Evolutionary conservation across 2,329 filamentous ascomycete species (phyloP).

Genomic region (Xylaria digitata): DNA sequence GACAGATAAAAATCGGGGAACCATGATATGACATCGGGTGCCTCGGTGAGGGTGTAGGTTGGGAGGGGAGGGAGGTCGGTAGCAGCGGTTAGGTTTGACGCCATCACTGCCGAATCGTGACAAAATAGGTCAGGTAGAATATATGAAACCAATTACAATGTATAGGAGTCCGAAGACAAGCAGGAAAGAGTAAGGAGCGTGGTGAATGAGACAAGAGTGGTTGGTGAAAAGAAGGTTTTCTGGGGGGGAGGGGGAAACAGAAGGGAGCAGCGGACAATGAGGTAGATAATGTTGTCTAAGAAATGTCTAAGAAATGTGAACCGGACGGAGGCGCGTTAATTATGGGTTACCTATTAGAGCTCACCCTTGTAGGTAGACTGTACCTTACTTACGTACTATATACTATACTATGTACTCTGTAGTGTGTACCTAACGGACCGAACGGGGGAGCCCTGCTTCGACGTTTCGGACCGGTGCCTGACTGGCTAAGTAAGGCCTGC

Average conservation of each 20-base stretch:
- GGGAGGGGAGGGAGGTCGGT: conserved; percentile 85
- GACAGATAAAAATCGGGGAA: conserved; percentile 85
- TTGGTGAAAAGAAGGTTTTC: conserved; percentile 32
- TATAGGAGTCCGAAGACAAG: conserved; percentile 36
- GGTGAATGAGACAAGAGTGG: conserved; percentile 25
- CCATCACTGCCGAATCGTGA: conserved; percentile 49
- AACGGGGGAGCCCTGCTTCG: not conserved
- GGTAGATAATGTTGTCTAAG: conserved; percentile 13
- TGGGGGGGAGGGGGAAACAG: not conserved
- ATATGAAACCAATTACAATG: conserved; percentile 39
- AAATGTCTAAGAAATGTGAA: conserved; percentile 28
- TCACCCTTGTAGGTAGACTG: not conserved
- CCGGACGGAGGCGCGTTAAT: conserved; percentile 29
- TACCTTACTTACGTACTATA: too few relatives aligned
- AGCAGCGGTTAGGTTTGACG: conserved; percentile 63
- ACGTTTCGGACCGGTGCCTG: not conserved
- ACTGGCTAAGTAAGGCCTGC: conserved; percentile 18
- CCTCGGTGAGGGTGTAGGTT: conserved; percentile 77
- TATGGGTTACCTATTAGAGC: conserved; percentile 14
- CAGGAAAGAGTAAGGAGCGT: conserved; percentile 38
- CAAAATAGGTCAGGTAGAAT: conserved; percentile 11
- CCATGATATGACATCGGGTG: conserved; percentile 78
- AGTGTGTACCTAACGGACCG: too few relatives aligned
- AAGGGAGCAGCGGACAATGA: not conserved
- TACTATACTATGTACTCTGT: too few relatives aligned